Evolutionary conservation across 768 basidiomycete species (phyloP).

Genomic region (Mycena belliarum): DNA sequence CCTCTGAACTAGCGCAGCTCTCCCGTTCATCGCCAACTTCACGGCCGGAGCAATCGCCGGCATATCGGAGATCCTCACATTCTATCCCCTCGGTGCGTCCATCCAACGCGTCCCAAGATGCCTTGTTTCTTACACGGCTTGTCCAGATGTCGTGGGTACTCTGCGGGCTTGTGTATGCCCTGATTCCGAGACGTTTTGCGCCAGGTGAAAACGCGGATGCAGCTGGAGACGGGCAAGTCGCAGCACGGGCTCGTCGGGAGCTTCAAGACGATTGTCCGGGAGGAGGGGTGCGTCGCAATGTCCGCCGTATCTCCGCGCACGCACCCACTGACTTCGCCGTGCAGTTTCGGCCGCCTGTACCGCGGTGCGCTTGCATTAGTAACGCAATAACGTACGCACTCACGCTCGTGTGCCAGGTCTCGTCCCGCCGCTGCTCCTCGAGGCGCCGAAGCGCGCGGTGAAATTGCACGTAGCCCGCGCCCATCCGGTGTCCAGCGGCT

Average conservation of each 20-base stretch:
- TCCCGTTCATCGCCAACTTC: slow-evolving; percentile 89
- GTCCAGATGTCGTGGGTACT: slow-evolving; percentile 79
- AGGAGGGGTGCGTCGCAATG: slow-evolving; percentile 76
- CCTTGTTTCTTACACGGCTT: background rate
- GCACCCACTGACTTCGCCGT: background rate
- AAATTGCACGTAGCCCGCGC: slow-evolving; percentile 66
- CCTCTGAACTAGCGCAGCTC: slow-evolving; percentile 44
- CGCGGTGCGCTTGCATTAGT: slow-evolving; percentile 59
- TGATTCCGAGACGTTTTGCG: background rate
- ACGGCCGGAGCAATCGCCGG: slow-evolving; percentile 96
- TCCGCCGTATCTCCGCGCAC: slow-evolving; percentile 15
- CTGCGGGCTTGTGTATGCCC: background rate
- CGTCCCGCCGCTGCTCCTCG: slow-evolving; percentile 91
- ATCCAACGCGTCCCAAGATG: background rate
- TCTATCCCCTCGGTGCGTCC: slow-evolving; percentile 85
- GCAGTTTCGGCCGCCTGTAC: slow-evolving; percentile 80
- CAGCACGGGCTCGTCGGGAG: slow-evolving; percentile 79
- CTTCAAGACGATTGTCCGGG: slow-evolving; percentile 77
- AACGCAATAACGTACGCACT: background rate
- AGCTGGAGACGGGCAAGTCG: slow-evolving; percentile 85
- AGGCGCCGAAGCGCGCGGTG: slow-evolving; percentile 97
- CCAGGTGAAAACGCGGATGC: slow-evolving; percentile 98
- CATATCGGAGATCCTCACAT: slow-evolving; percentile 78
- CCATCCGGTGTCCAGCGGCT: background rate
- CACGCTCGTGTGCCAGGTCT: slow-evolving; percentile 53